These are phyloP conservation scores for Spergularia marina DNA, from an alignment of 148 eudicot genomes.

Conservation along the genomic window DNA sequence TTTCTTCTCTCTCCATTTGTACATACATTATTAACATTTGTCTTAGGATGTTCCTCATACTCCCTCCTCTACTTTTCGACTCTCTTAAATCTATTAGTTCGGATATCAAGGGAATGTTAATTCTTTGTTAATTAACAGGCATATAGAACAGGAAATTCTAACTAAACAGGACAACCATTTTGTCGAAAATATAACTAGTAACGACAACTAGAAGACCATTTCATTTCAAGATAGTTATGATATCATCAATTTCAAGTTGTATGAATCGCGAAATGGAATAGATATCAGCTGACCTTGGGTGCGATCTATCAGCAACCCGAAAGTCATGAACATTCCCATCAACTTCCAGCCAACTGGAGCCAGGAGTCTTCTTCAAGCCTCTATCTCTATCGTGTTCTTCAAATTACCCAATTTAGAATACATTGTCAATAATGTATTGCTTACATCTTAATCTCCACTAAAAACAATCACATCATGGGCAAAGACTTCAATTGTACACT, in stretches of 20 bases:
- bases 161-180: too few species aligned
- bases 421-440: slow-evolving; percentile 37
- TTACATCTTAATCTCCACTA: slow-evolving; percentile 27
- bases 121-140: too few species aligned
- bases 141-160: too few species aligned
- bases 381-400: slow-evolving; percentile 27
- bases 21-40: background rate
- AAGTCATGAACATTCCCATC: slow-evolving; percentile 36
- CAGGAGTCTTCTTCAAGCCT: slow-evolving; percentile 42
- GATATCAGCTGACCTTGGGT: slow-evolving; percentile 28
- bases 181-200: background rate
- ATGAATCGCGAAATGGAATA: slow-evolving; percentile 28
- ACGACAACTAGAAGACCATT: background rate
- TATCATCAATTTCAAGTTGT: slow-evolving; percentile 30
- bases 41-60: too few species aligned
- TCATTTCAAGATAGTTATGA: background rate
- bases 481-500: slow-evolving; percentile 29
- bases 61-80: too few species aligned
- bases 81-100: too few species aligned
- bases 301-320: slow-evolving; percentile 40
- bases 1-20: too few species aligned
- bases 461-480: background rate
- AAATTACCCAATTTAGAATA: slow-evolving; percentile 29
- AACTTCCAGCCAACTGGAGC: slow-evolving; percentile 38
- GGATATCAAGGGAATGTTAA: too few species aligned